These are phyloP conservation scores for Debaryomycetaceae sp. DNA, from an alignment of 1,139 yeast species.

Conservation along the genomic window DNA sequence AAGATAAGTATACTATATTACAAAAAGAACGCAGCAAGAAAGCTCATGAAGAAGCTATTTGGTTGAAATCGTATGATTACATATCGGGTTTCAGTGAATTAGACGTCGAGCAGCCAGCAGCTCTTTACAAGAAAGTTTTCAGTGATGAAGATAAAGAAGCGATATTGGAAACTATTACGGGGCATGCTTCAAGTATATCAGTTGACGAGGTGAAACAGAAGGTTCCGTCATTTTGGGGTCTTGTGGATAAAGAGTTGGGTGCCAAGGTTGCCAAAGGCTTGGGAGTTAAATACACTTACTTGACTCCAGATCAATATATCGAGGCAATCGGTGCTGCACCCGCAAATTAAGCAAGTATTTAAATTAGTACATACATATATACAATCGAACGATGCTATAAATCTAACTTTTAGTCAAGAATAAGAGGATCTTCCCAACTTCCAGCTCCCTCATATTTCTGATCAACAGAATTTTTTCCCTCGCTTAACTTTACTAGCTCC, in stretches of 20 bases:
- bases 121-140: slow-evolving; percentile 34
- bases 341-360: not conserved
- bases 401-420: slow-evolving; percentile 18
- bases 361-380: not conserved
- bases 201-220: slow-evolving; percentile 26
- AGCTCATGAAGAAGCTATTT: slow-evolving; percentile 33
- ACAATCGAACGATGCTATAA: not conserved
- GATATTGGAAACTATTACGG: slow-evolving; percentile 33
- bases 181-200: slow-evolving; percentile 32
- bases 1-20: slow-evolving; percentile 21
- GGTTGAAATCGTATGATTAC: slow-evolving; percentile 35
- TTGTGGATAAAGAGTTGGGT: slow-evolving; percentile 31
- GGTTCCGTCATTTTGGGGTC: slow-evolving; percentile 39
- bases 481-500: slow-evolving; percentile 10
- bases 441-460: slow-evolving; percentile 22
- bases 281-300: slow-evolving; percentile 21
- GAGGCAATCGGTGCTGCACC: slow-evolving; percentile 4
- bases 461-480: slow-evolving; percentile 1
- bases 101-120: slow-evolving; percentile 45
- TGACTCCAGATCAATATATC: slow-evolving; percentile 6
- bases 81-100: slow-evolving; percentile 37
- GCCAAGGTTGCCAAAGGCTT: slow-evolving; percentile 30
- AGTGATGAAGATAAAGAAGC: slow-evolving; percentile 24
- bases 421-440: slow-evolving; percentile 40
- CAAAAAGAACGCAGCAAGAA: slow-evolving; percentile 21